Conservation (phyloP, 2,329 filamentous ascomycete genomes). For the Fusarium penzigii region DNA sequence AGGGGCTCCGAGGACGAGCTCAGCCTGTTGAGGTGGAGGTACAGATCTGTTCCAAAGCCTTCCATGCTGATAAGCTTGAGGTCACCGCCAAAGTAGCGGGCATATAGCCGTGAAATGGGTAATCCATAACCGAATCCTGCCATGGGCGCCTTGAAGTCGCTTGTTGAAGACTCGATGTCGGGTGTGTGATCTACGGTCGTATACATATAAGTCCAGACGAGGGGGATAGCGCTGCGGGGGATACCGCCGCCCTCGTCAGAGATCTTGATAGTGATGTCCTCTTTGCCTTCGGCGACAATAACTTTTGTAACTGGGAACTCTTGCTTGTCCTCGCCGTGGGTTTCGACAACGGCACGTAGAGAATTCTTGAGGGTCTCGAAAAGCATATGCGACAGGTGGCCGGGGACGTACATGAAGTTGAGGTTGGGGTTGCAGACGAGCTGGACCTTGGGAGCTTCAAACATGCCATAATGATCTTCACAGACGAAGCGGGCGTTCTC, state of each 20-base stretch:
- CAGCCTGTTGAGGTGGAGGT: slow-evolving; percentile 93
- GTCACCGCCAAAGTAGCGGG: slow-evolving; percentile 95
- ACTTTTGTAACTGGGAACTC: slow-evolving; percentile 97
- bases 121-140: slow-evolving; percentile 98
- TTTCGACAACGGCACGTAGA: slow-evolving; percentile 92
- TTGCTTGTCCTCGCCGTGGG: slow-evolving; percentile 90
- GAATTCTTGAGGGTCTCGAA: slow-evolving; percentile 99
- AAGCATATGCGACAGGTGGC: slow-evolving; percentile 98
- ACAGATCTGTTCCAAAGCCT: slow-evolving; percentile 98
- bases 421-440: slow-evolving; percentile 92
- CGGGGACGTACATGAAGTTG: slow-evolving; percentile 99
- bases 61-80: slow-evolving; percentile 99
- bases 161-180: slow-evolving; percentile 98
- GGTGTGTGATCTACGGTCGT: slow-evolving; percentile 97
- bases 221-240: slow-evolving; percentile 84
- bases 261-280: slow-evolving; percentile 99
- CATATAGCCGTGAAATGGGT: slow-evolving; percentile 91
- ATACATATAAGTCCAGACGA: slow-evolving; percentile 99
- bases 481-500: slow-evolving; percentile 99
- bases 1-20: slow-evolving; percentile 95
- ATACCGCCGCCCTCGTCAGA: slow-evolving; percentile 97
- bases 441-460: slow-evolving; percentile 94
- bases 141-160: slow-evolving; percentile 99
- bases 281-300: slow-evolving; percentile 94
- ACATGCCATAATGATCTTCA: slow-evolving; percentile 96